Evolutionary conservation across 768 basidiomycete species (phyloP), one percentile per base, ranked within the genome.

Genomic region (Tricholoma hemisulphureum): DNA sequence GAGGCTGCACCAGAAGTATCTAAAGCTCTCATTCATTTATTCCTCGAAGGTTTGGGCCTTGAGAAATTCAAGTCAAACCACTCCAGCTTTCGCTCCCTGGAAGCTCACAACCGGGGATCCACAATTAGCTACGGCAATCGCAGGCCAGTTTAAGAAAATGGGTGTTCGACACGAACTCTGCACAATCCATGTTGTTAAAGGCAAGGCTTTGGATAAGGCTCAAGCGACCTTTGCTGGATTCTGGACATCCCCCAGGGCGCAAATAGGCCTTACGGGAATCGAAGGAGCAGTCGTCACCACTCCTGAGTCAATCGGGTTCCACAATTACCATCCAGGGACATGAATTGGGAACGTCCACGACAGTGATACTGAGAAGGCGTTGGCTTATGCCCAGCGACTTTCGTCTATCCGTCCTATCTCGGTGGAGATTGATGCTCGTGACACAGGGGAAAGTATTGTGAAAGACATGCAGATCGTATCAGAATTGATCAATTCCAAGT

Each of bases 1-100:
- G 67, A 68, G 23, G 73, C 74, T 21, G 72, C 74, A 3, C 63
- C 65, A 9, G 68, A 67, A 51, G 50, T 74, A 9, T 67, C 65
- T 23, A 69, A 64, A 52, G 71, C 64, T 4, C 55, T 74, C 9
- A 61, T 74, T 34, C 65, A 67, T 53, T 59, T 63, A 0, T 73
- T 76, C 28, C 51, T 71, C 29, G 56, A 56, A 46, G 56, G 56
- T 18, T 53, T 52, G 26, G 55, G 53, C 16, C 13, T 21, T 2
- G 11, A 28, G 2, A 35, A 45, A 16, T 54, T 43, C 32, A 14
- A 7, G 45, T 34, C 7, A 31, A 35, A 34, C 32, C 58, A 14
- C 20, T 29, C 52, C 11, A 11, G 35, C 56, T 20, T 51, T 34
- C 16, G 62, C 67, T 1, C 70, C 71, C 1, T 71, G 67, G 62